Evolutionary conservation across 2,329 filamentous ascomycete genomes (phyloP).

Genomic region (Fusarium sp.): DNA sequence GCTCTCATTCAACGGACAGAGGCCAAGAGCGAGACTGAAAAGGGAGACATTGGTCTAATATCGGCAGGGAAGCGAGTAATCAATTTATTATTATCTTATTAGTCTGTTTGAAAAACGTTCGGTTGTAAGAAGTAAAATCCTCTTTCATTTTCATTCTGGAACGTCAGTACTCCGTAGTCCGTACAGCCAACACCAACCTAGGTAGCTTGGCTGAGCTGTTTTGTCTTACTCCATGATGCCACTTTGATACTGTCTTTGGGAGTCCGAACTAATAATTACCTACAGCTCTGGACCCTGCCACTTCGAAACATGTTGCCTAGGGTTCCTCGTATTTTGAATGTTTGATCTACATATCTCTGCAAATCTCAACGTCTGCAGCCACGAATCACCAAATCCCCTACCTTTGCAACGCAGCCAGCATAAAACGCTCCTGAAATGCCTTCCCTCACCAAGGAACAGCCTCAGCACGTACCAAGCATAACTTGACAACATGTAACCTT

Average conservation of each 20-base stretch:
- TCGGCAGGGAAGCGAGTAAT: constrained; percentile 35
- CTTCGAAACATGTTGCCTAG: constrained; percentile 23
- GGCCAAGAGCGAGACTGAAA: constrained; percentile 28
- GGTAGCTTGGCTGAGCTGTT: constrained; percentile 10
- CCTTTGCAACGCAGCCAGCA: constrained; percentile 19
- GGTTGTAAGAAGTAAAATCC: constrained; percentile 16
- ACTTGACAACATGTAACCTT: constrained; percentile 1
- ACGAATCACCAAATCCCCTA: constrained; percentile 8
- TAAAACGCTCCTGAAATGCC: constrained; percentile 32
- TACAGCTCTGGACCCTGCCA: constrained; percentile 17
- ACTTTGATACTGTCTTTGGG: constrained; percentile 18
- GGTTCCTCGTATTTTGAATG: constrained; percentile 35
- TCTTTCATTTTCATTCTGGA: constrained; percentile 1
- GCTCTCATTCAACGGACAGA: constrained; percentile 10
- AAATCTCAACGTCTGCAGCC: constrained; percentile 22
- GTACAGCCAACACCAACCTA: constrained; percentile 1
- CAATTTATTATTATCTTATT: constrained; percentile 19
- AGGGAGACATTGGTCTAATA: constrained; percentile 31
- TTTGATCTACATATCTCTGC: constrained; percentile 33
- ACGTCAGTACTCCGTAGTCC: too few relatives aligned
- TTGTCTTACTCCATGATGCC: constrained; percentile 9
- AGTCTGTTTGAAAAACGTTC: constrained; percentile 23
- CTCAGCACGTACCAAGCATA: constrained; percentile 24
- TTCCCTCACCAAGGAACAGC: constrained; percentile 25
- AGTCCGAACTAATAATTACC: constrained; percentile 15